Conservation (phyloP, 225 moss, liverwort and hornwort genomes). For the Pleurozium schreberi region DNA sequence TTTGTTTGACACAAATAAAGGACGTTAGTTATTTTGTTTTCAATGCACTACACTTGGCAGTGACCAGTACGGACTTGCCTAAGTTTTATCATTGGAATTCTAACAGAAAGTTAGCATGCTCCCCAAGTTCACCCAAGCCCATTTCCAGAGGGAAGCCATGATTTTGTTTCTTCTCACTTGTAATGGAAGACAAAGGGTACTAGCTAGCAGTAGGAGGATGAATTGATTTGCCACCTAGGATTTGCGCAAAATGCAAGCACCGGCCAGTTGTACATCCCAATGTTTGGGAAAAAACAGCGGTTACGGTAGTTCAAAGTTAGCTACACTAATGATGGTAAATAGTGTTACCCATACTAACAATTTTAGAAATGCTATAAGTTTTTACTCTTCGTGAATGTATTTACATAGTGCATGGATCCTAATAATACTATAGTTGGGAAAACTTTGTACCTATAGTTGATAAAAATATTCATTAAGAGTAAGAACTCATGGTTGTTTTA, state of each 20-base stretch:
- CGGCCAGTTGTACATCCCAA: not conserved
- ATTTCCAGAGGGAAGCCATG: not conserved
- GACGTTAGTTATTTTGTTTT: not conserved
- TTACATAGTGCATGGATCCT: too few species aligned
- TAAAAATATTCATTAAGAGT: too few species aligned
- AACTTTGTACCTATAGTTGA: too few species aligned
- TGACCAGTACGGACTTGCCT: fast-evolving
- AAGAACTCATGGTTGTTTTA: too few species aligned
- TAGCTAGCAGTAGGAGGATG: not conserved
- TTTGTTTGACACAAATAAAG: too few species aligned
- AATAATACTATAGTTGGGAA: too few species aligned
- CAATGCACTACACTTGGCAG: not conserved
- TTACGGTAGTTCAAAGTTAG: not conserved
- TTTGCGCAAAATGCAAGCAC: not conserved
- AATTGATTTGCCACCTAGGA: not conserved
- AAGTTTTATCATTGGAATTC: not conserved
- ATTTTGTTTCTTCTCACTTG: not conserved
- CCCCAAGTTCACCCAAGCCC: not conserved
- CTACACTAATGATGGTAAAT: too few species aligned
- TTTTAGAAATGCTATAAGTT: too few species aligned
- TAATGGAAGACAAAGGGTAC: too few species aligned
- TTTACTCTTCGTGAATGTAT: too few species aligned
- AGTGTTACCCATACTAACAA: too few species aligned
- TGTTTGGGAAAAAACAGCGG: fast-evolving
- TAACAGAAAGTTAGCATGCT: not conserved